Evolutionary conservation across 2,329 filamentous ascomycete species (phyloP).

Genomic region (Pestalotiopsis sp.): DNA sequence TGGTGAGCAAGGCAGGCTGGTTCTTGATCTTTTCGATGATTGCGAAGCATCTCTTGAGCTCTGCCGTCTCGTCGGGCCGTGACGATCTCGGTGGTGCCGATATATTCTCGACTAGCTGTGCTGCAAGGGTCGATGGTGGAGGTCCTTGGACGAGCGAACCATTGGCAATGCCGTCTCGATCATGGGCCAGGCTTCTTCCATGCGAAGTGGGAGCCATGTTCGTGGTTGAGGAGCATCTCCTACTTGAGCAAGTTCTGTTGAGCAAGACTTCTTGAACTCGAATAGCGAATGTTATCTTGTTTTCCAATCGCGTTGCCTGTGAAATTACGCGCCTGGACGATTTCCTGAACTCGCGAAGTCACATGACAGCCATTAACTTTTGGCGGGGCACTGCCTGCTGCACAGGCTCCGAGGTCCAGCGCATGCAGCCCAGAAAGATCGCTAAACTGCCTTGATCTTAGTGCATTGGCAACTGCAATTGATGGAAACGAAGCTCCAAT

Average conservation of each 20-base stretch:
- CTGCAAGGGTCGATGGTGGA: constrained; percentile 82
- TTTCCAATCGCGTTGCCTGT: neutral
- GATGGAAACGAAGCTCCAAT: neutral
- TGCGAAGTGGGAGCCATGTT: constrained; percentile 34
- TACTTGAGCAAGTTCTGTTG: neutral
- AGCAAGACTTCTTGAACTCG: neutral
- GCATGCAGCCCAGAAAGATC: neutral
- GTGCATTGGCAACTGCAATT: neutral
- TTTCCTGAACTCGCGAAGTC: neutral
- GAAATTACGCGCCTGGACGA: neutral
- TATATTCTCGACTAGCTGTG: constrained; percentile 83
- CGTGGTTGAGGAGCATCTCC: neutral
- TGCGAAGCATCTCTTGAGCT: constrained; percentile 71
- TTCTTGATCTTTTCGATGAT: constrained; percentile 59
- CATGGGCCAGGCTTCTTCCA: constrained; percentile 26
- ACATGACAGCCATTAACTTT: neutral
- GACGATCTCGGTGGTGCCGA: constrained; percentile 65
- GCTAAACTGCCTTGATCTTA: neutral
- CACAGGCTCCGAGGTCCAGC: neutral
- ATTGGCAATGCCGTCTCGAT: constrained; percentile 26
- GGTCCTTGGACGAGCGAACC: constrained; percentile 31
- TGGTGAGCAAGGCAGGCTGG: constrained; percentile 56
- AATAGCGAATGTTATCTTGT: neutral
- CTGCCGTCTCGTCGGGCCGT: constrained; percentile 68
- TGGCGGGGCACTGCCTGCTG: neutral